Conservation (phyloP, 805 yeast species). For the Barnettozyma sucrosica region DNA sequence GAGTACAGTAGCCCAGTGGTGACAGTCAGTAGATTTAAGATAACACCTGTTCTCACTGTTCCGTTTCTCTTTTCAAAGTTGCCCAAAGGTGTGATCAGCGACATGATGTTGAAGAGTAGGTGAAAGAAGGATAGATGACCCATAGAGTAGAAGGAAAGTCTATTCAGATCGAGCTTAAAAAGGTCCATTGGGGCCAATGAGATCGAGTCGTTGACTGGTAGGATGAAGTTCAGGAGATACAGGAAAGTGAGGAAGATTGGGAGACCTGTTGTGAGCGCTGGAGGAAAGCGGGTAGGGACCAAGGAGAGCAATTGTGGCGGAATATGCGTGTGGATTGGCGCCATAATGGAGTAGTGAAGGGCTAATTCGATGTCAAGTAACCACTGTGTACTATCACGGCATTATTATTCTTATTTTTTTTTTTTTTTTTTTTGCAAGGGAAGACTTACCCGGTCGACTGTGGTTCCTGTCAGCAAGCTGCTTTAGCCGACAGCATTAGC, state of each 20-base stretch:
- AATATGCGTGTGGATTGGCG: not conserved
- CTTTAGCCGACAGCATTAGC: too few relatives aligned
- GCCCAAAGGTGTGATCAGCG: slow-evolving; percentile 54
- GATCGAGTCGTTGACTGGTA: slow-evolving; percentile 33
- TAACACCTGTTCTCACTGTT: slow-evolving; percentile 79
- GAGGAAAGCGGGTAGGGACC: slow-evolving; percentile 28
- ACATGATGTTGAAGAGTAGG: slow-evolving; percentile 50
- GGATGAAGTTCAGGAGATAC: slow-evolving; percentile 30
- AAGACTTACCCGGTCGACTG: not conserved
- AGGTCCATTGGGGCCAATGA: slow-evolving; percentile 53
- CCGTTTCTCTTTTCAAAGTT: slow-evolving; percentile 71
- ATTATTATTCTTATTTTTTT: too few relatives aligned
- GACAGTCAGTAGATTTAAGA: slow-evolving; percentile 66
- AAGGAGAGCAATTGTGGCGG: not conserved
- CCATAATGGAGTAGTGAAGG: slow-evolving; percentile 1
- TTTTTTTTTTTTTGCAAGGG: not conserved
- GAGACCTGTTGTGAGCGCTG: slow-evolving; percentile 62
- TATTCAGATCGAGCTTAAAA: slow-evolving; percentile 34
- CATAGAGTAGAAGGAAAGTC: slow-evolving; percentile 60
- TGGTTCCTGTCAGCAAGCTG: too few relatives aligned
- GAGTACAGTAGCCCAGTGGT: slow-evolving; percentile 43
- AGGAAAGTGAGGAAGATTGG: slow-evolving; percentile 47
- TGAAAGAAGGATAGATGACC: slow-evolving; percentile 61
- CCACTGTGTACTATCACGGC: too few relatives aligned
- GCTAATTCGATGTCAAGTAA: not conserved